These are phyloP conservation scores for Leucogyrophana mollusca DNA, from an alignment of 768 basidiomycete species.

Conservation along the genomic window DNA sequence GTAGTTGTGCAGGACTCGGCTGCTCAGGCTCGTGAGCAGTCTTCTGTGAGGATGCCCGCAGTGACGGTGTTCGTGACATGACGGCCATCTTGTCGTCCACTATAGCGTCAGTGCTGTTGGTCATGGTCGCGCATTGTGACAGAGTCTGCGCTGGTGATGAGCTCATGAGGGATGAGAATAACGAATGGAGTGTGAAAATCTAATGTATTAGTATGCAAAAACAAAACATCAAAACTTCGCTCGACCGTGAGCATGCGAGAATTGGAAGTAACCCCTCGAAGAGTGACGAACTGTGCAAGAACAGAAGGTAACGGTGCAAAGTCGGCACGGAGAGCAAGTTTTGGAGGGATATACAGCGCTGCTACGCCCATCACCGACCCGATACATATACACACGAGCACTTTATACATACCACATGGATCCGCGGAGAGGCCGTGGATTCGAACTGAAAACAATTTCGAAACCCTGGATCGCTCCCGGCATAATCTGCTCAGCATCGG, in stretches of 20 bases:
- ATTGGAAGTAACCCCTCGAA: slow-evolving; percentile 7
- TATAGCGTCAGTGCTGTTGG: slow-evolving; percentile 25
- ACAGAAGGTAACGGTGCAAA: slow-evolving; percentile 8
- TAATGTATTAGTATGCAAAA: slow-evolving; percentile 3
- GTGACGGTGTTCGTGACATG: slow-evolving; percentile 3
- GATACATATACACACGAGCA: slow-evolving; percentile 23
- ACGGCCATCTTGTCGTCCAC: slow-evolving; percentile 21
- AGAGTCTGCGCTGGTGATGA: slow-evolving; percentile 25
- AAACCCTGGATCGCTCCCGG: background rate
- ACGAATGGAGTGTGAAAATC: background rate
- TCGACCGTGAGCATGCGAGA: slow-evolving; percentile 11
- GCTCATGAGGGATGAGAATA: slow-evolving; percentile 19
- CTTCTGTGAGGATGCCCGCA: slow-evolving; percentile 2
- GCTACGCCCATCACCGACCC: slow-evolving; percentile 16
- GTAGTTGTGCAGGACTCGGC: slow-evolving; percentile 1
- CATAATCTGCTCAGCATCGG: background rate
- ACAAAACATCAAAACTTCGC: slow-evolving; percentile 15
- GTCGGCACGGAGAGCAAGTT: slow-evolving; percentile 7
- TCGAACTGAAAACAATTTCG: background rate
- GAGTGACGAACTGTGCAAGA: slow-evolving; percentile 1
- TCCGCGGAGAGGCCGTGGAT: slow-evolving; percentile 28
- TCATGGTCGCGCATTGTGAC: slow-evolving; percentile 29
- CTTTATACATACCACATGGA: slow-evolving; percentile 17
- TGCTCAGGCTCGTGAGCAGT: background rate
- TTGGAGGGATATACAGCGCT: slow-evolving; percentile 7